Evolutionary conservation across 2,329 filamentous ascomycete genomes (phyloP).

Genomic region (Rhynchosporium agropyri): DNA sequence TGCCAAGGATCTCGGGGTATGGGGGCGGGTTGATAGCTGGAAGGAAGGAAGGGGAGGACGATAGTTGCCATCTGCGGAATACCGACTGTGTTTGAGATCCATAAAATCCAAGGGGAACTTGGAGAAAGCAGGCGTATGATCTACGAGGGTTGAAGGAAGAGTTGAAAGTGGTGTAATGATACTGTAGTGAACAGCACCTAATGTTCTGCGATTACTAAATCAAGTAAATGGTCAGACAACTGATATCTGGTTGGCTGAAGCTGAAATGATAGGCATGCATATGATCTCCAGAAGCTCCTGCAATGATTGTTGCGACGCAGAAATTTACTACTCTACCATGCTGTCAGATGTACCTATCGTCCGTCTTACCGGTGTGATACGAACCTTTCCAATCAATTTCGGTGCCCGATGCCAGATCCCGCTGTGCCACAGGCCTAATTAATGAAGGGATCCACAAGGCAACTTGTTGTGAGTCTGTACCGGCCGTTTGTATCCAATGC

Average conservation of each 20-base stretch:
- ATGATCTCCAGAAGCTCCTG: not conserved
- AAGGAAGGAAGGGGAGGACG: not conserved
- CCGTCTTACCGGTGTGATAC: too few species aligned
- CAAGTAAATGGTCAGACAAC: not conserved
- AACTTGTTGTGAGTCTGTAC: too few species aligned
- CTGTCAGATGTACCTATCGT: too few species aligned
- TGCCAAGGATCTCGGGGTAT: not conserved
- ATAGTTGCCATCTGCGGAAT: not conserved
- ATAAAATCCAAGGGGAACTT: not conserved
- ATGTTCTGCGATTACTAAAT: not conserved
- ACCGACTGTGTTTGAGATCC: not conserved
- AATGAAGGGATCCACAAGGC: too few species aligned
- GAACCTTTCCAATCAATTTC: too few species aligned
- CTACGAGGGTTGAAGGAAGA: conserved; percentile 1
- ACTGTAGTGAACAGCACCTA: not conserved
- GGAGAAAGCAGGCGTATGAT: not conserved
- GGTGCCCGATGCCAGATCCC: too few species aligned
- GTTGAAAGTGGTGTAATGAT: not conserved
- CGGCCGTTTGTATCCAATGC: too few species aligned
- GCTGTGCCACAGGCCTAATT: too few species aligned
- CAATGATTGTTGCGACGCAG: too few species aligned
- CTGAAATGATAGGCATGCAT: not conserved
- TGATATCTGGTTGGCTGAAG: not conserved
- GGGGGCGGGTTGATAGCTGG: not conserved
- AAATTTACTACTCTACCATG: too few species aligned